These are phyloP conservation scores for Lathyrus sativus DNA, from an alignment of 306 rosid genomes.

Conservation along the genomic window DNA sequence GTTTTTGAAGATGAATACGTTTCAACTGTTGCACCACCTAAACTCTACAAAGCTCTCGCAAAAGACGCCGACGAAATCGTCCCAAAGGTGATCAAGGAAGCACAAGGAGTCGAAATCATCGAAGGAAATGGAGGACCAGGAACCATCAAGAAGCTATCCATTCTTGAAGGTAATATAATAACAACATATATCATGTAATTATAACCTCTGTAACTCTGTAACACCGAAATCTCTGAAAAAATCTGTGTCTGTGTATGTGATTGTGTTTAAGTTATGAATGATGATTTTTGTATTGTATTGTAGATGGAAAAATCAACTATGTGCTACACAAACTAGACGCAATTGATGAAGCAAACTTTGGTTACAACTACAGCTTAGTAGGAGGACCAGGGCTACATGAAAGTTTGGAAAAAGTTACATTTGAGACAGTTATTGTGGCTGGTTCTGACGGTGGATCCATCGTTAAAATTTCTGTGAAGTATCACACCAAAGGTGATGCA, in stretches of 20 bases:
- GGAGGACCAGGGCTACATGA: constrained; percentile 39
- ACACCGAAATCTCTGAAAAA: too few species aligned
- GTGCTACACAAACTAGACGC: constrained; percentile 35
- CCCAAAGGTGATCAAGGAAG: constrained; percentile 30
- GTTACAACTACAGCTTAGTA: constrained; percentile 34
- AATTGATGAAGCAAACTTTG: constrained; percentile 27
- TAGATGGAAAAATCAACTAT: constrained; percentile 7
- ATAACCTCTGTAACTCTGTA: too few species aligned
- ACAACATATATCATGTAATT: neutral
- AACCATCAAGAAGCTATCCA: constrained; percentile 43
- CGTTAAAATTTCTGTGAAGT: constrained; percentile 9
- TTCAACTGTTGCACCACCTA: constrained; percentile 37
- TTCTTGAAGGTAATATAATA: constrained; percentile 4
- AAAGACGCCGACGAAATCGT: constrained; percentile 34
- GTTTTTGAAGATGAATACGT: constrained; percentile 19
- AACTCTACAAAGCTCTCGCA: constrained; percentile 40
- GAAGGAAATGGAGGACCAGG: constrained; percentile 54
- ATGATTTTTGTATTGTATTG: neutral
- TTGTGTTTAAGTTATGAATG: too few species aligned
- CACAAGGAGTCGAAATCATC: constrained; percentile 38
- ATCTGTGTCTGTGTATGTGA: too few species aligned
- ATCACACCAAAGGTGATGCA: constrained; percentile 38
- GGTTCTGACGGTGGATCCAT: constrained; percentile 44
- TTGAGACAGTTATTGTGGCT: constrained; percentile 19
- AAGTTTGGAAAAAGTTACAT: constrained; percentile 33